Percentiles rank a stretch among this genome's conserved stretches.
Evolutionary conservation across 2,329 filamentous ascomycete genomes (phyloP).

Genomic region (Moelleriella libera): DNA sequence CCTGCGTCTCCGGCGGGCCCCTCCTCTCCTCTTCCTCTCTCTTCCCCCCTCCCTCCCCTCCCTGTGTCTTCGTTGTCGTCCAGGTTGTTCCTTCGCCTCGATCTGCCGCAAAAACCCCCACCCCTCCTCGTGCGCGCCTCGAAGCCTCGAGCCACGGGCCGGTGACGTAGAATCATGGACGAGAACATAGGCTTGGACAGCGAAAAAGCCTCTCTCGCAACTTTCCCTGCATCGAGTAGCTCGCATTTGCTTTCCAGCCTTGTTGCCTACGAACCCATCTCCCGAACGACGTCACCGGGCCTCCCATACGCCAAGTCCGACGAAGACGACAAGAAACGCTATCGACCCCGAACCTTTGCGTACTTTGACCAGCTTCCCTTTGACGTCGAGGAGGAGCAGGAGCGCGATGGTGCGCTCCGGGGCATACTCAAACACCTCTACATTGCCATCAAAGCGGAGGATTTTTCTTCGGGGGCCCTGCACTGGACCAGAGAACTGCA

Average conservation of each 20-base stretch:
- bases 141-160: not conserved
- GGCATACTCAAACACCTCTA: slow-evolving; percentile 92
- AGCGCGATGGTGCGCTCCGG: slow-evolving; percentile 65
- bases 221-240: slow-evolving; percentile 16
- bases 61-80: too few relatives aligned
- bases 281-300: slow-evolving; percentile 75
- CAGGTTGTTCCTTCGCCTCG: too few relatives aligned
- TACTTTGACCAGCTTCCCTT: slow-evolving; percentile 90
- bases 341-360: slow-evolving; percentile 80
- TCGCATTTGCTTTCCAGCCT: slow-evolving; percentile 22
- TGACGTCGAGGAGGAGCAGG: slow-evolving; percentile 62
- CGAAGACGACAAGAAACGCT: slow-evolving; percentile 45
- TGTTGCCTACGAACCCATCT: slow-evolving; percentile 51
- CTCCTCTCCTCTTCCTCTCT: too few relatives aligned
- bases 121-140: not conserved
- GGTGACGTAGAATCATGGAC: slow-evolving; percentile 16
- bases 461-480: slow-evolving; percentile 83
- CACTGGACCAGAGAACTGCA: slow-evolving; percentile 96
- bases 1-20: too few relatives aligned
- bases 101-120: too few relatives aligned
- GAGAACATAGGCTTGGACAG: slow-evolving; percentile 21
- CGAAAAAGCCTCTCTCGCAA: slow-evolving; percentile 15
- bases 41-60: too few relatives aligned
- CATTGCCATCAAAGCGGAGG: slow-evolving; percentile 78
- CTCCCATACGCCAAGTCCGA: slow-evolving; percentile 35